Percentiles rank a stretch among this genome's conserved stretches.
phyloP scores from a whole-genome alignment of 257 asterid species.

The Solanum piurae region DNA sequence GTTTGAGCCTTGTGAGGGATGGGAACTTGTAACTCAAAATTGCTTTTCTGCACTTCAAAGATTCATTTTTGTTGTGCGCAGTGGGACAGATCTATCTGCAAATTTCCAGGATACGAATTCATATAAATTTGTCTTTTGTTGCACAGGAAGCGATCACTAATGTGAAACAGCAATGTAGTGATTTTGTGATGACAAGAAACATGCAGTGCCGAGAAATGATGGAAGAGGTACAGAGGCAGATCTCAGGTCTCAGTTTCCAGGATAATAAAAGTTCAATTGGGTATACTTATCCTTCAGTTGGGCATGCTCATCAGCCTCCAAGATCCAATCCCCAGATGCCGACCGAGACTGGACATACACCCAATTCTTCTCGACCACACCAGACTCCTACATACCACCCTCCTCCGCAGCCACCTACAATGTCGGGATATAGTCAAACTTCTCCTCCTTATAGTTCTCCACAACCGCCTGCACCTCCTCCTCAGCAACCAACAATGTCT shows the following conservation, averaged over 20 bases:
- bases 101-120: not conserved
- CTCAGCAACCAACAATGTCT: constrained; percentile 41
- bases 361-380: constrained; percentile 25
- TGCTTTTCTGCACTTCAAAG: not conserved
- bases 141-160: constrained; percentile 80
- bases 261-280: constrained; percentile 41
- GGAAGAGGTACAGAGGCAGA: constrained; percentile 79
- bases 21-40: not conserved
- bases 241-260: constrained; percentile 80
- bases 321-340: constrained; percentile 42
- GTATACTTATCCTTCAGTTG: constrained; percentile 44
- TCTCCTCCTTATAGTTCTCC: constrained; percentile 43
- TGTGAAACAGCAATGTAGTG: constrained; percentile 94
- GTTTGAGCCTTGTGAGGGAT: not conserved
- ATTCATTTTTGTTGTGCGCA: not conserved
- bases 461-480: constrained; percentile 47
- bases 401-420: constrained; percentile 46
- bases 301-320: constrained; percentile 41
- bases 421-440: constrained; percentile 39
- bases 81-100: not conserved
- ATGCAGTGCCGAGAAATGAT: constrained; percentile 96
- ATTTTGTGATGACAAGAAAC: constrained; percentile 84
- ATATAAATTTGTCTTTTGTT: not conserved
- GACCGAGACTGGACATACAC: not conserved
- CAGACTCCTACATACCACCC: constrained; percentile 54